Conservation (phyloP, 2,329 filamentous ascomycete species). For the Penicillium sp. region DNA sequence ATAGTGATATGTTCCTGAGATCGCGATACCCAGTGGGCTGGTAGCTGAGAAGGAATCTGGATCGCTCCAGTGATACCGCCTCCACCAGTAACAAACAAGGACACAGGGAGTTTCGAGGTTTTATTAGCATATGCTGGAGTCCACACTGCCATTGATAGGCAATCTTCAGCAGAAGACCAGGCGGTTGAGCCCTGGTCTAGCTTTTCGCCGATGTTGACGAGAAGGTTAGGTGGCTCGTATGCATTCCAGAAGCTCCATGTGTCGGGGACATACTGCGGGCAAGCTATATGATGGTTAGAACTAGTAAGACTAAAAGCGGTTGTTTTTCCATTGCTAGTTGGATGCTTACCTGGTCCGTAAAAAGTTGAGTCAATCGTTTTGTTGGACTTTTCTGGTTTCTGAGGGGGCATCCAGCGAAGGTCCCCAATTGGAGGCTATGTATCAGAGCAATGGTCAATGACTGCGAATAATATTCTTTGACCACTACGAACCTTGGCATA, state of each 20-base stretch:
- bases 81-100: constrained; percentile 26
- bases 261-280: constrained; percentile 31
- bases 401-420: constrained; percentile 35
- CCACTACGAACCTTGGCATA: constrained; percentile 30
- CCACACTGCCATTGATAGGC: constrained; percentile 46
- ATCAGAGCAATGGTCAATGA: background rate
- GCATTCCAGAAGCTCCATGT: constrained; percentile 21
- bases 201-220: constrained; percentile 16
- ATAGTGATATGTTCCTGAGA: constrained; percentile 45
- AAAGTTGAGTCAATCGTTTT: constrained; percentile 23
- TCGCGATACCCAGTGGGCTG: constrained; percentile 37
- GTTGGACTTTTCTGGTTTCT: constrained; percentile 9
- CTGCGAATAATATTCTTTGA: background rate
- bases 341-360: constrained; percentile 5
- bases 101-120: constrained; percentile 19
- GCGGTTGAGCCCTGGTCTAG: constrained; percentile 11
- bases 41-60: constrained; percentile 34
- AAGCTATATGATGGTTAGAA: constrained; percentile 18
- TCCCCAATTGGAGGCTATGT: constrained; percentile 27
- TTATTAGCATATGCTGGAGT: constrained; percentile 31
- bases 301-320: background rate
- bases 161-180: constrained; percentile 41
- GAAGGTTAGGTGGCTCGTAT: constrained; percentile 20
- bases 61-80: constrained; percentile 30
- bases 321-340: background rate